A percentile compares a stretch with the other conserved stretches of the same genome.
Conservation (phyloP, 768 basidiomycete species). For the Tulasnella sp. region DNA sequence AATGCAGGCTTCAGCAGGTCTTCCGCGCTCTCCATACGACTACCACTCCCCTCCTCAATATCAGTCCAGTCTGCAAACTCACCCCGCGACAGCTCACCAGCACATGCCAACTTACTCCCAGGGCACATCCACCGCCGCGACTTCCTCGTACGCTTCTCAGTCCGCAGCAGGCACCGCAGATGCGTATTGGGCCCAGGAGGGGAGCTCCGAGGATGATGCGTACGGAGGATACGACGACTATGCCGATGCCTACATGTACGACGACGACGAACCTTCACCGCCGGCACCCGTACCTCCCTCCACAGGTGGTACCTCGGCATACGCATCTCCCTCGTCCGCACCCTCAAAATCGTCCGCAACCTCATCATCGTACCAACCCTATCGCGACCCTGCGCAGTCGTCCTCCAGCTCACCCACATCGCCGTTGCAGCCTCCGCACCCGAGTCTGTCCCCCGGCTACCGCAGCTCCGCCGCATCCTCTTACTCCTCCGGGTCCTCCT, state of each 20-base stretch:
- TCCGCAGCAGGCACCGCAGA: not conserved
- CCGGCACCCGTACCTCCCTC: not conserved
- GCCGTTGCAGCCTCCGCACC: slow-evolving; percentile 5
- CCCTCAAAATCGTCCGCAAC: not conserved
- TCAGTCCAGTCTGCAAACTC: not conserved
- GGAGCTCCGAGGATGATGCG: slow-evolving; percentile 1
- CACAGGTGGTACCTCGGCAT: not conserved
- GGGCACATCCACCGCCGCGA: not conserved
- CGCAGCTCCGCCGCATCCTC: slow-evolving; percentile 4
- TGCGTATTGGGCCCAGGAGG: not conserved
- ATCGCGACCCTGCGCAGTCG: not conserved
- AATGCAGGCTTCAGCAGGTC: not conserved
- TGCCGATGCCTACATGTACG: not conserved
- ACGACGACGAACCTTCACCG: not conserved
- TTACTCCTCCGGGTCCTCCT: not conserved
- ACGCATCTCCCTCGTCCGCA: not conserved
- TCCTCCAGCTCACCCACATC: not conserved
- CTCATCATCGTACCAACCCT: not conserved
- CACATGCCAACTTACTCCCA: not conserved
- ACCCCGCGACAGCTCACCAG: not conserved
- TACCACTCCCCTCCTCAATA: not conserved
- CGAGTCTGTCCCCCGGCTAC: not conserved
- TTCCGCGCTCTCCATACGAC: not conserved
- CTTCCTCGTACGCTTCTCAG: not conserved
- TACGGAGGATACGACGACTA: slow-evolving; percentile 6